phyloP scores from a whole-genome alignment of 345 rosid species.

The Barbarea vulgaris region DNA sequence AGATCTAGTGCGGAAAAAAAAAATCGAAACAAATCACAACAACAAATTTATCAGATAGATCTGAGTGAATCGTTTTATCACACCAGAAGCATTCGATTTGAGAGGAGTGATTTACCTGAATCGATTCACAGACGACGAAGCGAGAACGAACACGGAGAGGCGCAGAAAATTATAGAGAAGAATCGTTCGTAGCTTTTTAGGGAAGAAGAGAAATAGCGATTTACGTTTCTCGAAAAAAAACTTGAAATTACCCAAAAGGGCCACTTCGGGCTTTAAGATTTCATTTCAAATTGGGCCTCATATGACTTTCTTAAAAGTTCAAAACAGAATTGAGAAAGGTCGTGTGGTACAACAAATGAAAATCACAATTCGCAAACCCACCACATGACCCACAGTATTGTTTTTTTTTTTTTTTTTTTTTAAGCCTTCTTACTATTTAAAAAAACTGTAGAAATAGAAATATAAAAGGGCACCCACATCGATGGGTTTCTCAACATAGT shows the following conservation, averaged over 20 bases:
- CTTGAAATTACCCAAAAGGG: slow-evolving; percentile 1
- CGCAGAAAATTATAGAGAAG: slow-evolving; percentile 3
- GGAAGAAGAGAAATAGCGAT: neutral
- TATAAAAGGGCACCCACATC: too few species aligned
- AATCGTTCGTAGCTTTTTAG: neutral
- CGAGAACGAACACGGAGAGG: slow-evolving; percentile 12
- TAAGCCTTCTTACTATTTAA: neutral
- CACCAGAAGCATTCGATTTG: neutral
- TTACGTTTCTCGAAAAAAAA: neutral
- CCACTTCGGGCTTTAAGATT: neutral
- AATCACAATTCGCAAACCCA: neutral
- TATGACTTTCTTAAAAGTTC: too few species aligned
- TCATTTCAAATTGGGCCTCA: neutral
- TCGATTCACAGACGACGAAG: slow-evolving; percentile 22
- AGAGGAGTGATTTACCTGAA: slow-evolving; percentile 26
- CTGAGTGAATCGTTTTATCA: neutral
- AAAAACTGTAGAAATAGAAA: too few species aligned
- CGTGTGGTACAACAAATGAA: neutral
- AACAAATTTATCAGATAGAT: slow-evolving; percentile 11
- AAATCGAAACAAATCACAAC: neutral
- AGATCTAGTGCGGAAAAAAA: slow-evolving; percentile 13
- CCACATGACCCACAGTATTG: too few species aligned
- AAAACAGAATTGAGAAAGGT: too few species aligned
- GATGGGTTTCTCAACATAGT: too few species aligned
- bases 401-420: too few species aligned